Evolutionary conservation across 2,329 filamentous ascomycete species (phyloP), one percentile per base, ranked within the genome.

Genomic region (Trichoderma breve): DNA sequence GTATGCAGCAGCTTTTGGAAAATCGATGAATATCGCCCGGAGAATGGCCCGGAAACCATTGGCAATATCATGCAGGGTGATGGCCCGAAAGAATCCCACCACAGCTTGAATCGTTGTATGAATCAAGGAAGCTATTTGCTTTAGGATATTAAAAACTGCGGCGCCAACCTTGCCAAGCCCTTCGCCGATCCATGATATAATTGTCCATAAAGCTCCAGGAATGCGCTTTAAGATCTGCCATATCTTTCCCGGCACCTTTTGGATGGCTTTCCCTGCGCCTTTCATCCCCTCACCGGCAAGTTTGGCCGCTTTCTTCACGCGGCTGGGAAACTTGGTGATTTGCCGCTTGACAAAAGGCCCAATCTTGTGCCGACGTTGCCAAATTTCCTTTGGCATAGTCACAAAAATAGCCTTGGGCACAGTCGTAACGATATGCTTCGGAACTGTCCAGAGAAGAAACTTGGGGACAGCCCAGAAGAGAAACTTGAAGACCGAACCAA

Each of bases 1-100:
- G 4, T 43, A 72, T 66, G 73, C 78, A 1, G 82, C n/a, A 2
- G 76, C 74, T 32, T 75, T 74, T 0, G 81, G 79, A 7, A 78
- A 73, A 1, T 75, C 76, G 4, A 81, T 71, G n/a, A 83, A 82
- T 11, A 82, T 61, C n/a, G 79, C 76, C 4, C 73, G 64, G 4
- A 76, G n/a, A 0, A 81, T 76, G 11, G 76, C 73, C 51, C 74
- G 73, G 34, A 84, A 73, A 24, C 81, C 82, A 65, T 82, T 75
- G 76, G 78, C 79, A 3, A 85, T 76, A 69, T 85, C 83, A n/a
- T 73, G 73, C n/a, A 82, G 73, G 5, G 81, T 84, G 70, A 84
- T 79, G 1, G 60, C 47, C 14, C 74, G 73, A 72, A 84, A 81
- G 71, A 81, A 82, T 3, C 75, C 76, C 4, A 81, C 15, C 1